Conservation (phyloP, 1,284 basidiomycete genomes). For the Boletus sp. region DNA sequence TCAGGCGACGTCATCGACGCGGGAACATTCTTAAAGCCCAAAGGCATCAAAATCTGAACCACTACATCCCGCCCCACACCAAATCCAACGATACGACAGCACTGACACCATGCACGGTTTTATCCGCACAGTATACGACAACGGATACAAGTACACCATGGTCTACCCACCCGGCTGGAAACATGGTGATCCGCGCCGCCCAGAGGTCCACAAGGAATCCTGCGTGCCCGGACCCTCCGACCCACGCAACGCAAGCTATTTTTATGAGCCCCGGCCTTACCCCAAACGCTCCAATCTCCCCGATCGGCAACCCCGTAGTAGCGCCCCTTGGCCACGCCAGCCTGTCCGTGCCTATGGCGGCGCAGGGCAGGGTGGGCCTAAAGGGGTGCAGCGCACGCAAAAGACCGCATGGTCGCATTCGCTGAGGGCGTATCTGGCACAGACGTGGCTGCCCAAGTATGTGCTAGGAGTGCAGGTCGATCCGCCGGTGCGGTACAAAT, state of each 20-base stretch:
- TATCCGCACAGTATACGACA: conserved; percentile 2
- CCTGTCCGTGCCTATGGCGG: background rate
- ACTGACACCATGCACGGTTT: conserved; percentile 1
- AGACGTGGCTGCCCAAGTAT: conserved; percentile 14
- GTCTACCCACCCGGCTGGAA: conserved; percentile 8
- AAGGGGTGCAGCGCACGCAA: background rate
- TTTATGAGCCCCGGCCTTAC: background rate
- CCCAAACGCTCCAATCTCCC: background rate
- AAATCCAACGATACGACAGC: no score
- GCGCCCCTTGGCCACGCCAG: background rate
- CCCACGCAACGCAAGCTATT: background rate
- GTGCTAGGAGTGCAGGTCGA: conserved; percentile 1
- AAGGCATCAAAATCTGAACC: no score
- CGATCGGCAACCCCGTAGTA: background rate
- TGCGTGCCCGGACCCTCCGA: background rate
- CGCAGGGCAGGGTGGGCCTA: no score
- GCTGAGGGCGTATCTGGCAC: conserved; percentile 8
- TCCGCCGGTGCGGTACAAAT: background rate
- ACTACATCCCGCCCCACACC: no score
- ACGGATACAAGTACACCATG: conserved; percentile 7
- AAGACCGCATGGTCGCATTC: conserved; percentile 2
- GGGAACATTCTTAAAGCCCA: no score
- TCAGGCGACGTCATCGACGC: no score
- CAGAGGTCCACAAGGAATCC: background rate
- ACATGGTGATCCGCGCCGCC: background rate